Evolutionary conservation across 768 basidiomycete species (phyloP), one percentile per base, ranked within the genome.

Genomic region (Pisolithus sp.): DNA sequence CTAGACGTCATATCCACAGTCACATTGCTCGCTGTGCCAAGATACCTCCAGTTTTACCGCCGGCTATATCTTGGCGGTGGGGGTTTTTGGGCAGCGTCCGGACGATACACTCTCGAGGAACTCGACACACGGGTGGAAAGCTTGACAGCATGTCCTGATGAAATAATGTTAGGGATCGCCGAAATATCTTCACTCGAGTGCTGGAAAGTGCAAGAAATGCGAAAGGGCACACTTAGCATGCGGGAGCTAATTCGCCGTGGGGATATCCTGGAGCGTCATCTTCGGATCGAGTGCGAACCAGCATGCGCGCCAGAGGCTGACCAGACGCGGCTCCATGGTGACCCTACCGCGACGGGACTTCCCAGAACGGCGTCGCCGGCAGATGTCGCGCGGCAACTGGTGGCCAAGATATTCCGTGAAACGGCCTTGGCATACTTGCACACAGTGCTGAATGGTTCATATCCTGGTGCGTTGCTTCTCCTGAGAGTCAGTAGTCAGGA

Each of bases 101-200:
- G 59, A 40, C 49, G 57, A 53, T 54, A 60, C 50, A 53, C 65
- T 49, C 68, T 65, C 58, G 68, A 69, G 15, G 69, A 74, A 45
- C 69, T 70, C 48, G 72, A 78, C 49, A 68, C 82, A 57, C 77
- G 76, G 46, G 83, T 90, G 78, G 85, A 87, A 56, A 66, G 70
- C 43, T 67, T 90, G 53, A 83, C 80, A 21, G 89, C 89, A 26
- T 90, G 88, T 71, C 83, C 89, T 2, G 86, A 92, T 59, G 85
- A 85, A 59, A 84, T 81, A 8, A 68, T 91, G 63, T 77, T 90
- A 53, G 85, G 81, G 36, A 77, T 91, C 53, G 87, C 82, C 21
- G 87, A 91, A 62, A 76, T 80, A 20, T 82, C 84, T n/a, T 74
- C 76, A 7, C 76, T 92, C 28, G 80, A 85, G 5, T 77, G 82